Base-by-base conservation (phyloP, 2,329 filamentous ascomycete species). In the Diplodia corticola region DNA sequence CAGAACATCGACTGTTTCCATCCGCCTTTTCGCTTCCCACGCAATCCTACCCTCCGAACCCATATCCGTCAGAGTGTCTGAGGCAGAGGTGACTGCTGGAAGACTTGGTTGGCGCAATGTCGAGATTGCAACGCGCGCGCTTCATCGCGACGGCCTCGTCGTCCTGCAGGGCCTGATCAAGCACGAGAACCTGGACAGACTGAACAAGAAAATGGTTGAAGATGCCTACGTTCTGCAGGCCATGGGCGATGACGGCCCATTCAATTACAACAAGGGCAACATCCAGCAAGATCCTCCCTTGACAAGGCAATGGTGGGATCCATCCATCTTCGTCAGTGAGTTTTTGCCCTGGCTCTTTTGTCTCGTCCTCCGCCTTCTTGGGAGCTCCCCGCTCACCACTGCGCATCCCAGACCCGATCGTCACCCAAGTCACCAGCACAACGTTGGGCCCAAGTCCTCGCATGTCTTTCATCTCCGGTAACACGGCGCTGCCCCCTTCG, bases 181-280 rank as follows among this genome's bases (percentile, higher is more conserved):
- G 0, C 82, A 85, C 68, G 71, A 77, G 0, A 73, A 82, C n/a
- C 74, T 89, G 3, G 84, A 89, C 69, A 70, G 71, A 6, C 76
- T 89, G 44, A 89, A 89, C 70, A 68, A 70, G 53, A 85, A 83
- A 69, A 89, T 89, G 87, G 80, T 85, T 1, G 40, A 83, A 53
- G 87, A 89, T 72, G 86, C 86, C 1, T 78, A 78, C 2, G 71
- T 74, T 3, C 77, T 89, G 2, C 83, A 85, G 66, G 78, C 76
- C 0, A 76, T 79, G 35, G 85, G 85, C 1, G 81, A 86, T 22
- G 79, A 85, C 17, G 81, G 83, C 0, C 85, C 85, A 0, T 89
- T 83, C 78, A 89, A 89, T 69, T 88, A 88, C 71, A 88, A 88
- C 70, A 81, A 81, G 55, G 85, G 84, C 1, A 89, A 88, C 68